phyloP scores from a whole-genome alignment of 140 eudicot genomes.

The Cichorium intybus region DNA sequence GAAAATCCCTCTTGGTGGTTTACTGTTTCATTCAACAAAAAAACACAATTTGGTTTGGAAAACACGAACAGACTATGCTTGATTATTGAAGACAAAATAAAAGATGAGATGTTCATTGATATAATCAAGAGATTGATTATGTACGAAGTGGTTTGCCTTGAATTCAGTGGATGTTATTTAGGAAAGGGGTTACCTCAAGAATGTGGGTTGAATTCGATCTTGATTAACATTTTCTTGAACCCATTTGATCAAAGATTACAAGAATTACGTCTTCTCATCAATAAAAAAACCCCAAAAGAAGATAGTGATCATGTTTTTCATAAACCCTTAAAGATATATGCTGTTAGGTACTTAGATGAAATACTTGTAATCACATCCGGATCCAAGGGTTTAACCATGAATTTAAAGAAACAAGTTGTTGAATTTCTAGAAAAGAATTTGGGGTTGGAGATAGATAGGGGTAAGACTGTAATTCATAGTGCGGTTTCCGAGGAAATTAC shows the following conservation, averaged over 20 bases:
- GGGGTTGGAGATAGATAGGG: constrained; percentile 63
- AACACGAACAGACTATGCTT: constrained; percentile 55
- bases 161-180: constrained; percentile 54
- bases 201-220: constrained; percentile 68
- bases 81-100: constrained; percentile 47
- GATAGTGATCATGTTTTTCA: constrained; percentile 33
- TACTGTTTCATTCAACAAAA: constrained; percentile 39
- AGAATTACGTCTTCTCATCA: constrained; percentile 48
- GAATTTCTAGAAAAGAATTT: constrained; percentile 46
- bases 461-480: constrained; percentile 65
- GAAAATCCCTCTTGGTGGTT: constrained; percentile 95
- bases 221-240: constrained; percentile 68
- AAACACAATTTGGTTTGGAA: constrained; percentile 22
- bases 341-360: constrained; percentile 82
- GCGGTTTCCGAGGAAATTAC: constrained; percentile 78
- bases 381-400: constrained; percentile 58
- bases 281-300: constrained; percentile 33
- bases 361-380: constrained; percentile 81
- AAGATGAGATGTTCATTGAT: constrained; percentile 45
- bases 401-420: constrained; percentile 52
- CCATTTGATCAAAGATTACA: constrained; percentile 72
- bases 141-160: constrained; percentile 30
- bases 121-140: constrained; percentile 53
- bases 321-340: constrained; percentile 78
- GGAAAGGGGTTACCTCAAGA: constrained; percentile 88